phyloP scores from a whole-genome alignment of 495 filamentous ascomycete species.

The Daldinia vernicosa region DNA sequence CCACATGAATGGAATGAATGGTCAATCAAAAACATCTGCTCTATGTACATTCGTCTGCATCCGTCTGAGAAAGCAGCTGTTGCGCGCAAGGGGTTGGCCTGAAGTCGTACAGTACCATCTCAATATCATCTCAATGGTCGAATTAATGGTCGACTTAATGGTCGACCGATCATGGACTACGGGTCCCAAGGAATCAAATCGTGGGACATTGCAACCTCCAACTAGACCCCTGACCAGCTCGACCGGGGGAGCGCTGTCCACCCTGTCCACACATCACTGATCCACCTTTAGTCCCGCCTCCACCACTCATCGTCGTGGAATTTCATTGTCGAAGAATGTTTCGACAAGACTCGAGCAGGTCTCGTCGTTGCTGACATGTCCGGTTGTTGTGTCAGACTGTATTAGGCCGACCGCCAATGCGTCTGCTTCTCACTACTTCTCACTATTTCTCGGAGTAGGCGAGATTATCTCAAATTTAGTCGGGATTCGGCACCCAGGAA shows the following conservation, averaged over 20 bases:
- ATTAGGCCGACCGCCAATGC: slow-evolving; percentile 21
- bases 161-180: slow-evolving; percentile 32
- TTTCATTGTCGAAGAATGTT: slow-evolving; percentile 25
- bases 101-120: slow-evolving; percentile 22
- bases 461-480: slow-evolving; percentile 37
- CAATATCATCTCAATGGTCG: neutral
- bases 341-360: slow-evolving; percentile 10
- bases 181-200: slow-evolving; percentile 41
- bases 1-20: slow-evolving; percentile 24
- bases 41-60: neutral
- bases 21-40: slow-evolving; percentile 17
- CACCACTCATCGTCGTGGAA: slow-evolving; percentile 21
- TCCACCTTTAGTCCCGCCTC: slow-evolving; percentile 12
- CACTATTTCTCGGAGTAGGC: slow-evolving; percentile 35
- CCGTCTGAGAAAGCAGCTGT: slow-evolving; percentile 5
- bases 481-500: slow-evolving; percentile 23
- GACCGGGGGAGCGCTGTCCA: neutral
- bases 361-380: slow-evolving; percentile 34
- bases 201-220: slow-evolving; percentile 34
- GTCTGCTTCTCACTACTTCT: slow-evolving; percentile 20
- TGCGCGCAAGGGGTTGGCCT: slow-evolving; percentile 23
- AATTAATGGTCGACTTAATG: slow-evolving; percentile 15
- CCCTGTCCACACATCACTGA: slow-evolving; percentile 16
- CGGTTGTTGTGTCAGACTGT: slow-evolving; percentile 34
- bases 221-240: slow-evolving; percentile 28